These are phyloP conservation scores for Aspergillus unguis DNA, from an alignment of 2,329 filamentous ascomycete genomes.

Conservation along the genomic window DNA sequence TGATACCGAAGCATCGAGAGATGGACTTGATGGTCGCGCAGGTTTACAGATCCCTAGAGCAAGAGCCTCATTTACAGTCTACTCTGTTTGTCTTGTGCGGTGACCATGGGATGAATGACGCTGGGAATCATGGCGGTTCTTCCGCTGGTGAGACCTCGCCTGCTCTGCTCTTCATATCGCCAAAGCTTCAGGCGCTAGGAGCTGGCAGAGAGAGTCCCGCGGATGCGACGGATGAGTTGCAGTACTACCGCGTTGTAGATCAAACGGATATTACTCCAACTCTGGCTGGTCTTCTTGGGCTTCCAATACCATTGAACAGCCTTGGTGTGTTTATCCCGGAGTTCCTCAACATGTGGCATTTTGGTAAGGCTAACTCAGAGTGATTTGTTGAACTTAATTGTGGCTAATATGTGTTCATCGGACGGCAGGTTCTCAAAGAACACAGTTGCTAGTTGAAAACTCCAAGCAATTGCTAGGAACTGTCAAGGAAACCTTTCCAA, in stretches of 20 bases:
- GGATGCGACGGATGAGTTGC: conserved; percentile 64
- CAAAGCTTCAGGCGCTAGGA: conserved; percentile 65
- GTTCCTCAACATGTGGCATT: conserved; percentile 73
- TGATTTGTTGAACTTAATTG: not conserved
- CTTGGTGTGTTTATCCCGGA: conserved; percentile 79
- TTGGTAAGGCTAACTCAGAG: conserved; percentile 45
- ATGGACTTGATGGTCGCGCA: conserved; percentile 81
- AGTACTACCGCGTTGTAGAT: conserved; percentile 81
- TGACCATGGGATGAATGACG: conserved; percentile 99
- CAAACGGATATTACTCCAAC: conserved; percentile 94
- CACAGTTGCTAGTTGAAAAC: conserved; percentile 72
- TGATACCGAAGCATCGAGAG: conserved; percentile 87
- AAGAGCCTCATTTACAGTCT: conserved; percentile 65
- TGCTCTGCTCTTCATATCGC: conserved; percentile 85
- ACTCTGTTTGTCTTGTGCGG: conserved; percentile 84
- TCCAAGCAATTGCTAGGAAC: conserved; percentile 76
- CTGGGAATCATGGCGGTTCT: conserved; percentile 92
- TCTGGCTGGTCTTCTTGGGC: conserved; percentile 77
- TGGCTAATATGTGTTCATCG: conserved; percentile 7
- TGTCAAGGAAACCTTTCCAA: conserved; percentile 68
- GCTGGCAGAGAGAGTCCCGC: conserved; percentile 51
- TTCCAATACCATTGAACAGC: conserved; percentile 86
- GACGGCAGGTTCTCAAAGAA: conserved; percentile 49
- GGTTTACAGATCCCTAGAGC: conserved; percentile 73
- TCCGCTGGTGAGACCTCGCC: conserved; percentile 92